Percentiles rank a stretch among this genome's conserved stretches.
These are phyloP conservation scores for Achlya hypogyna DNA, from an alignment of 352 stramenopile species.

Conservation along the genomic window DNA sequence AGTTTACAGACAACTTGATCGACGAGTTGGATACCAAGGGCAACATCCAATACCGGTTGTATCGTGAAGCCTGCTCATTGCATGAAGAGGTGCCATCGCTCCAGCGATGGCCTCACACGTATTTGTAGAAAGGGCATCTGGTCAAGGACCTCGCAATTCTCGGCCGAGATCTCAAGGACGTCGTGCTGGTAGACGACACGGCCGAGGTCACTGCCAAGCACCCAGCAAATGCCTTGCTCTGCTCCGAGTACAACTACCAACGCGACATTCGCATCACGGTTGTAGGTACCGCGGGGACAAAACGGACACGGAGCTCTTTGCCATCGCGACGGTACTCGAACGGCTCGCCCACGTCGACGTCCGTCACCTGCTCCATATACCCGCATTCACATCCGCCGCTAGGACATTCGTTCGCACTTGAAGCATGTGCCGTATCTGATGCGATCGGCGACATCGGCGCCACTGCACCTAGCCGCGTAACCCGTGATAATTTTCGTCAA, in stretches of 20 bases:
- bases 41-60: constrained; percentile 15
- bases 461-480: not conserved
- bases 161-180: not conserved
- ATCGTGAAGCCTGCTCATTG: constrained; percentile 12
- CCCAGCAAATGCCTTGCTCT: not conserved
- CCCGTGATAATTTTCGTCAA: not conserved
- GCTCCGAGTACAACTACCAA: not conserved
- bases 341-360: not conserved
- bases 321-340: constrained; percentile 1
- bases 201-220: not conserved
- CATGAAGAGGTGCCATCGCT: constrained; percentile 10
- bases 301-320: constrained; percentile 11
- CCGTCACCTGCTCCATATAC: not conserved
- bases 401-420: not conserved
- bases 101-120: not conserved
- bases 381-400: not conserved
- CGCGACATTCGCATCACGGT: not conserved
- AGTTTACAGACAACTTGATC: constrained; percentile 16
- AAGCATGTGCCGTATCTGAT: not conserved
- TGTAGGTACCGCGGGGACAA: constrained; percentile 17
- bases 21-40: constrained; percentile 3
- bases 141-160: constrained; percentile 6
- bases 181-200: constrained; percentile 16
- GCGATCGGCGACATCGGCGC: not conserved
- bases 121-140: constrained; percentile 1